Evolutionary conservation across 1,284 basidiomycete species (phyloP).

Genomic region (Papiliotrema flavescens): DNA sequence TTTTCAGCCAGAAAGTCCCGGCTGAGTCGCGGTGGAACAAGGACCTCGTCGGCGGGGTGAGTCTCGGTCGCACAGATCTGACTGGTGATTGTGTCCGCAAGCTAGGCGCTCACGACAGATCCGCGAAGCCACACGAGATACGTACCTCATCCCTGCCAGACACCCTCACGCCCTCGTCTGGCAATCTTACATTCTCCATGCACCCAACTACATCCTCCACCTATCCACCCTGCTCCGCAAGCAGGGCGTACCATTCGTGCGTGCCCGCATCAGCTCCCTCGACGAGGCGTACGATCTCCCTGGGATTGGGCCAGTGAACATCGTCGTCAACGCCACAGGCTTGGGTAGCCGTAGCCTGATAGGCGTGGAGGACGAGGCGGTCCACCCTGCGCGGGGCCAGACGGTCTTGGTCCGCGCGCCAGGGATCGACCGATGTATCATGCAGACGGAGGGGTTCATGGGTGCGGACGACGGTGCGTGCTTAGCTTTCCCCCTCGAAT

Average conservation of each 20-base stretch:
- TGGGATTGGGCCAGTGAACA: conserved; percentile 23
- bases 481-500: background rate
- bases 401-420: conserved; percentile 44
- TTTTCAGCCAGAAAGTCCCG: background rate
- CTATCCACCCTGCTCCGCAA: conserved; percentile 33
- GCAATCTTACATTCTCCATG: conserved; percentile 43
- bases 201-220: conserved; percentile 43
- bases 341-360: conserved; percentile 41
- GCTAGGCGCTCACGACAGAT: conserved; percentile 5
- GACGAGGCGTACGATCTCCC: conserved; percentile 45
- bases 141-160: conserved; percentile 17
- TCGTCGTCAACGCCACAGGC: conserved; percentile 53
- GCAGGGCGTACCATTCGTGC: conserved; percentile 39
- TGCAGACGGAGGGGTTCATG: conserved; percentile 8
- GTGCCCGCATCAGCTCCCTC: conserved; percentile 36
- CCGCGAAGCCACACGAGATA: conserved; percentile 6
- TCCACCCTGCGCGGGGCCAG: conserved; percentile 45
- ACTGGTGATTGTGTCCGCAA: too few species aligned
- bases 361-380: conserved; percentile 43
- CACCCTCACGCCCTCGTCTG: conserved; percentile 18
- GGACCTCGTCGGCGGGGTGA: background rate
- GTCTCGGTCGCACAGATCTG: background rate
- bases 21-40: background rate
- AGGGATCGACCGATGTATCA: conserved; percentile 25
- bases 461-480: conserved; percentile 1